phyloP scores from a whole-genome alignment of 352 stramenopile genomes.

The Phytophthora palmivora region DNA sequence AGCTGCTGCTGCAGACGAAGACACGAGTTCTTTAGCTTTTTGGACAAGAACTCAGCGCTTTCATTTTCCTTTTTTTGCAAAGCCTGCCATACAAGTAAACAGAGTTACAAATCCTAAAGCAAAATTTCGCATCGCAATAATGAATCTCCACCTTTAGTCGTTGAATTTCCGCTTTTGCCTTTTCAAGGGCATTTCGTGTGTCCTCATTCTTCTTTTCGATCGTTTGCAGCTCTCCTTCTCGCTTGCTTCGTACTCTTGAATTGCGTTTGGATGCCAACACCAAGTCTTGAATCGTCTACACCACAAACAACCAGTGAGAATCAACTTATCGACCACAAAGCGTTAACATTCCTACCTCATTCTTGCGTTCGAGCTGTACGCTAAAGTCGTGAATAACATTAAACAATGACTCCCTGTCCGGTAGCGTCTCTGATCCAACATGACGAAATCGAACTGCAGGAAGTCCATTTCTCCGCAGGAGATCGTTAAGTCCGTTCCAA shows the following conservation, averaged over 20 bases:
- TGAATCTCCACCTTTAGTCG: constrained; percentile 55
- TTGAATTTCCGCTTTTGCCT: constrained; percentile 57
- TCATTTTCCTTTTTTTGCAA: constrained; percentile 59
- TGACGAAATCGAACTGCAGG: constrained; percentile 50
- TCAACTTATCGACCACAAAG: neutral
- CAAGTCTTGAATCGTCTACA: constrained; percentile 80
- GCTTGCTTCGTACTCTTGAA: constrained; percentile 56
- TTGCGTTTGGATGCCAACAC: constrained; percentile 72
- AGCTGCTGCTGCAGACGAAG: constrained; percentile 83
- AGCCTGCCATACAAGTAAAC: constrained; percentile 35
- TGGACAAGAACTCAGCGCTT: constrained; percentile 52
- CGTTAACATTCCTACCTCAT: constrained; percentile 49
- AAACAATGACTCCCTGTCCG: constrained; percentile 59
- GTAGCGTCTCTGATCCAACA: constrained; percentile 29
- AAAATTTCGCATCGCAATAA: constrained; percentile 14
- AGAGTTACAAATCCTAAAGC: constrained; percentile 12
- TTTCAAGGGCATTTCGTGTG: constrained; percentile 48
- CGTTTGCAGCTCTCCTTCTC: constrained; percentile 50
- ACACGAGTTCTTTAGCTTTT: constrained; percentile 68
- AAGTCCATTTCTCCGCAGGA: constrained; percentile 67
- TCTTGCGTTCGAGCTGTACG: constrained; percentile 67
- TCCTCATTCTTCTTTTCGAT: constrained; percentile 65
- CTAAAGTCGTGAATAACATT: constrained; percentile 70
- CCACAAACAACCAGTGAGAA: constrained; percentile 12
- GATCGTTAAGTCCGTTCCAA: constrained; percentile 64